Base-by-base conservation (phyloP, 2,329 filamentous ascomycete species). In the Thielaviopsis euricoi region DNA sequence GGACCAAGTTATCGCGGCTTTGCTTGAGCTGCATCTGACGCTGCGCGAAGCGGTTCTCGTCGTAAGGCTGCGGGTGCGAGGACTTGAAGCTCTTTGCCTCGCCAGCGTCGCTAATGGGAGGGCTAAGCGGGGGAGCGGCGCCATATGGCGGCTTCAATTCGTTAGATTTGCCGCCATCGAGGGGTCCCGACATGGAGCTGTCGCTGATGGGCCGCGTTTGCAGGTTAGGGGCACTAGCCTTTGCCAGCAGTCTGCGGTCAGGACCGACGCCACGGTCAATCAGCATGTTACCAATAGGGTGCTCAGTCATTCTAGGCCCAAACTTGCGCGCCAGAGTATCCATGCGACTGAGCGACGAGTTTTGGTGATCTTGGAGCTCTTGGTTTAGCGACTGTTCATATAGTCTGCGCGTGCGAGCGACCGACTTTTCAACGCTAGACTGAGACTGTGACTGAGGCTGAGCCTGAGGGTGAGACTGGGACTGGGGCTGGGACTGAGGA, bases 321-420 rank as follows among this genome's bases (percentile, higher is more conserved):
- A 70, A 64, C 62, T 85, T 82, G 59, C 83, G 80, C 25, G 82
- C 82, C 55, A 95, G 73, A 0, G 83, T 89, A 64, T 95, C 90
- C 49, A 95, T 78, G 48, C 89, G 80, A n/a, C 81, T 83, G 62
- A 93, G 70, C 0, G 87, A 81, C 2, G 86, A 87, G 2, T 79
- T 78, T 65, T 91, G 89, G 63, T 93, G 85, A 58, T 90, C 87
- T 54, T 90, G 84, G 13, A 87, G 76, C 61, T 93, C 84, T 64
- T 90, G 85, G 54, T 83, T 86, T 17, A 94, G 73, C 0, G 86
- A 85, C 62, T 88, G 87, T 62, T 94, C 90, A 65, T 95, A 96
- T 1, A 95, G 74, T 51, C 89, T 78, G 56, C 86, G 80, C 1
- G 80, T 79, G 62, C 90, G 86, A 1, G 82, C 85, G 3, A 83